These are phyloP conservation scores for Pseudonectria buxi DNA, from an alignment of 2,329 filamentous ascomycete genomes.

Conservation along the genomic window DNA sequence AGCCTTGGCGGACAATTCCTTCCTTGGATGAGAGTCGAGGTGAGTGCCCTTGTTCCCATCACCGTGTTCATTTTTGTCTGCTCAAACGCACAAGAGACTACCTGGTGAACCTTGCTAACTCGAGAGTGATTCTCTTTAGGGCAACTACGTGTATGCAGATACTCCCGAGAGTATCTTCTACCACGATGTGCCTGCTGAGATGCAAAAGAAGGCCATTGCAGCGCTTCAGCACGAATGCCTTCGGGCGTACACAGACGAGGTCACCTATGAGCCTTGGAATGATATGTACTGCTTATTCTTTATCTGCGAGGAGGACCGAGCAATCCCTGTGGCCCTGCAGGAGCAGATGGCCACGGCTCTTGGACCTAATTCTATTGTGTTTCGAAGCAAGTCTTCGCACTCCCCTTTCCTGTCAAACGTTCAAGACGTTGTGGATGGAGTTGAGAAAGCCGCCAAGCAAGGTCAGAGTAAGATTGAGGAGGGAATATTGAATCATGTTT, in stretches of 20 bases:
- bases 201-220: slow-evolving; percentile 5
- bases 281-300: slow-evolving; percentile 22
- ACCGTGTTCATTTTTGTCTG: no score
- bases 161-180: slow-evolving; percentile 17
- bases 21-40: slow-evolving; percentile 23
- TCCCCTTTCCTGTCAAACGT: slow-evolving; percentile 11
- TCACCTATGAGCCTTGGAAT: slow-evolving; percentile 22
- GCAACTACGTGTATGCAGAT: slow-evolving; percentile 8
- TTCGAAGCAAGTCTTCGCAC: slow-evolving; percentile 8
- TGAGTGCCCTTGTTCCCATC: slow-evolving; percentile 3
- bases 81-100: no score
- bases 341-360: slow-evolving; percentile 12
- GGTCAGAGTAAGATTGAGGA: slow-evolving; percentile 1
- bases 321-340: slow-evolving; percentile 14
- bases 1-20: slow-evolving; percentile 18
- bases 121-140: slow-evolving; percentile 1
- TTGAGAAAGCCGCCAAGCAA: slow-evolving; percentile 9
- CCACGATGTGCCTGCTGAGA: slow-evolving; percentile 14
- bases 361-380: slow-evolving; percentile 3
- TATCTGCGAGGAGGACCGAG: slow-evolving; percentile 17
- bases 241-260: slow-evolving; percentile 13
- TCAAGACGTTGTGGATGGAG: slow-evolving; percentile 8
- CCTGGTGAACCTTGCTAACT: neutral
- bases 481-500: no score
- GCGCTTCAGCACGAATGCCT: slow-evolving; percentile 11